A percentile compares a stretch with the other conserved stretches of the same genome.
phyloP scores from a whole-genome alignment of 768 basidiomycete genomes.

The Tephrocybe sp. region DNA sequence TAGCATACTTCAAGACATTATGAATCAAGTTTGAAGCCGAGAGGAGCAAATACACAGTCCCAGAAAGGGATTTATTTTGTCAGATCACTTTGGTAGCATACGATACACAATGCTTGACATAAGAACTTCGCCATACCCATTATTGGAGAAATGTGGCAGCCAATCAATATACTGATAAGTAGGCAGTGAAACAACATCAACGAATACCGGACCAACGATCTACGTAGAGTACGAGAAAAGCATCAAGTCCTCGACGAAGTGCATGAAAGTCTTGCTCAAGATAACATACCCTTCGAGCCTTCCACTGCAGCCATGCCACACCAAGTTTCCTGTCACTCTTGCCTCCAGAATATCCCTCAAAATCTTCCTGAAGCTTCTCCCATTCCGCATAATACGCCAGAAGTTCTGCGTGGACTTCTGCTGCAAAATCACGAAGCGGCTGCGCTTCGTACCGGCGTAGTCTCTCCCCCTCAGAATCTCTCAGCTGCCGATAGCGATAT shows the following conservation, averaged over 20 bases:
- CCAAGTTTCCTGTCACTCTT: neutral
- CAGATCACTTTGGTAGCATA: too few relatives aligned
- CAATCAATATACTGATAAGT: too few relatives aligned
- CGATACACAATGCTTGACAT: too few relatives aligned
- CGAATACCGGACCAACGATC: neutral
- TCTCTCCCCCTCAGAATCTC: too few relatives aligned
- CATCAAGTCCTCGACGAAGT: neutral
- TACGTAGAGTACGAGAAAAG: conserved; percentile 1
- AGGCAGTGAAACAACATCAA: too few relatives aligned
- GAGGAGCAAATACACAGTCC: too few relatives aligned
- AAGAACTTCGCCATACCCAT: too few relatives aligned
- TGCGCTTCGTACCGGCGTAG: neutral
- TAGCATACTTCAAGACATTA: too few relatives aligned
- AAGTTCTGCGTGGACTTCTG: neutral
- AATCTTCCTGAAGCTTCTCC: neutral
- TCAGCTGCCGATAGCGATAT: too few relatives aligned
- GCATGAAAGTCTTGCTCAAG: neutral
- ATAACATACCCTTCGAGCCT: neutral
- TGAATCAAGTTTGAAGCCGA: too few relatives aligned
- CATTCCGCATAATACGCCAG: neutral
- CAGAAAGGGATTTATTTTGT: too few relatives aligned
- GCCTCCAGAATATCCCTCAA: neutral
- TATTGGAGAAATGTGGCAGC: too few relatives aligned
- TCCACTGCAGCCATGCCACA: neutral
- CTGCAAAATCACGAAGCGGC: neutral